Conservation (phyloP, 768 basidiomycete genomes). For the Gymnopilus dilepis region DNA sequence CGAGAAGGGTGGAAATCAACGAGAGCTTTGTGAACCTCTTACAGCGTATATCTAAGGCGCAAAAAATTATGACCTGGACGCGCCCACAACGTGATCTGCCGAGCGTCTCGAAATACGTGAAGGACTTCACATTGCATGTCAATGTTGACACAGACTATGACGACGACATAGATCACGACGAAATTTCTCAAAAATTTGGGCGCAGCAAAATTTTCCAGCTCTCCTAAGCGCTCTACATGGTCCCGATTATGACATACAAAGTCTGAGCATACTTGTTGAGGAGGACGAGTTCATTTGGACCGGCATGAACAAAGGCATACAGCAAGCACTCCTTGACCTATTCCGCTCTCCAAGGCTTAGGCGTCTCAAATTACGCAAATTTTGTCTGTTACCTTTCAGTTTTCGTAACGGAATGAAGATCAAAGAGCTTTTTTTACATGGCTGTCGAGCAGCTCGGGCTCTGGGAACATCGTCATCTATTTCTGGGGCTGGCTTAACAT, state of each 20-base stretch:
- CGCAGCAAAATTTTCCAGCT: neutral
- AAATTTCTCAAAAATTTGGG: neutral
- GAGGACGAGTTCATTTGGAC: neutral
- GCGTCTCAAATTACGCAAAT: neutral
- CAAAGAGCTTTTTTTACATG: neutral
- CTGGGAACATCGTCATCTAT: neutral
- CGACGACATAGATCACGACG: no score
- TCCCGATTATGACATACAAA: neutral
- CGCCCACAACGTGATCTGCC: neutral
- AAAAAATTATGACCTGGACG: neutral
- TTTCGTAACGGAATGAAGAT: no score
- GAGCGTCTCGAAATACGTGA: neutral
- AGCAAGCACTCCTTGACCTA: neutral
- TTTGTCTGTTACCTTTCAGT: neutral
- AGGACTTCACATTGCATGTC: neutral
- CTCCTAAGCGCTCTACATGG: neutral
- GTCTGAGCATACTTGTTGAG: neutral
- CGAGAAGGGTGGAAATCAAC: neutral
- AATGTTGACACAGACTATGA: no score
- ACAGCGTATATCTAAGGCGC: neutral
- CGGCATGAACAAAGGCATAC: neutral
- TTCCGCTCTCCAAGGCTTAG: neutral
- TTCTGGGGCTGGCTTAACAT: neutral
- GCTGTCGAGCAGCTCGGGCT: neutral
- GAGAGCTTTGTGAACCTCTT: neutral